Evolutionary conservation across 2,329 filamentous ascomycete species (phyloP).

Genomic region (Didymella lethalis): DNA sequence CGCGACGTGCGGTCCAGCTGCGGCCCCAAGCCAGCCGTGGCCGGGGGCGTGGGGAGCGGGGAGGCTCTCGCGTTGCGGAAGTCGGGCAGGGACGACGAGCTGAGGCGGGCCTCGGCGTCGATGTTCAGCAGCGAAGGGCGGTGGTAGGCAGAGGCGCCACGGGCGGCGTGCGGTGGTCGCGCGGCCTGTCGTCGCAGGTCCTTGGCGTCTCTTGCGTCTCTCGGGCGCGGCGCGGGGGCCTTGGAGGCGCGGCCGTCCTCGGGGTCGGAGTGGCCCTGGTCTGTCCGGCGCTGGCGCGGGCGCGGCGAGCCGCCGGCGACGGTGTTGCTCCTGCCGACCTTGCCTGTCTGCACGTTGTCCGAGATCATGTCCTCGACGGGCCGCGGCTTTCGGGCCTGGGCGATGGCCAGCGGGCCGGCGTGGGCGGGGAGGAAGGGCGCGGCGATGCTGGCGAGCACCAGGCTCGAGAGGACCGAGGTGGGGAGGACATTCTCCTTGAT

Average conservation of each 20-base stretch:
- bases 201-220: slow-evolving; percentile 37
- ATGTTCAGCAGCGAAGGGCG: slow-evolving; percentile 62
- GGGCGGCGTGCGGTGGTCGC: slow-evolving; percentile 31
- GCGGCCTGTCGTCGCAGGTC: slow-evolving; percentile 42
- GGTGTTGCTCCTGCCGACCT: slow-evolving; percentile 73
- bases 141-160: slow-evolving; percentile 44
- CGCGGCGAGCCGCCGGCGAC: slow-evolving; percentile 60
- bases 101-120: slow-evolving; percentile 68
- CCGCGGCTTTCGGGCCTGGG: slow-evolving; percentile 79
- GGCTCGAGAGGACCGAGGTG: slow-evolving; percentile 80
- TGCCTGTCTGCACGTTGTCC: slow-evolving; percentile 64
- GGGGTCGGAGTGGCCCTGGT: slow-evolving; percentile 48
- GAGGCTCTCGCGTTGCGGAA: slow-evolving; percentile 61
- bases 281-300: slow-evolving; percentile 53
- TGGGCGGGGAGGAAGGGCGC: slow-evolving; percentile 78
- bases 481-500: slow-evolving; percentile 84
- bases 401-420: slow-evolving; percentile 81
- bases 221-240: slow-evolving; percentile 47
- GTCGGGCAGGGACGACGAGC: slow-evolving; percentile 73
- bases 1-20: slow-evolving; percentile 48
- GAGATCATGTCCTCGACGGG: slow-evolving; percentile 67
- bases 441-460: slow-evolving; percentile 79
- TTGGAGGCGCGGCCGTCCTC: slow-evolving; percentile 48
- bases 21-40: slow-evolving; percentile 53
- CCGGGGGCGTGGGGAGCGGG: slow-evolving; percentile 49